These are phyloP conservation scores for Fraxinus paxiana DNA, from an alignment of 305 asterid species.

Conservation along the genomic window DNA sequence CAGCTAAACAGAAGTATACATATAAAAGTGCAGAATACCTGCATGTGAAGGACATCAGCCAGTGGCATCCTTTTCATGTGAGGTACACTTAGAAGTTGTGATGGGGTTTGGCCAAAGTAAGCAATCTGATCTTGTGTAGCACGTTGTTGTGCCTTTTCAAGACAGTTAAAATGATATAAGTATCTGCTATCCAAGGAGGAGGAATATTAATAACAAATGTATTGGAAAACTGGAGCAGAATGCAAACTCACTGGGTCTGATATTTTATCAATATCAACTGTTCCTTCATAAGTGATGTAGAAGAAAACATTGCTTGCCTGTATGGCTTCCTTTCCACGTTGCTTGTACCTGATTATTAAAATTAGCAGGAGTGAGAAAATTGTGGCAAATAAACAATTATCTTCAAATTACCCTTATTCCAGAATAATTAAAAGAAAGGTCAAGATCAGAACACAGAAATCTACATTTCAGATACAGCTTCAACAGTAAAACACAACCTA, in stretches of 20 bases:
- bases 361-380: constrained; percentile 14
- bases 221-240: constrained; percentile 16
- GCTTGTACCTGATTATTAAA: constrained; percentile 71
- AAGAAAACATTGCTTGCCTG: constrained; percentile 91
- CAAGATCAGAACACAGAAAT: neutral
- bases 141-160: constrained; percentile 76
- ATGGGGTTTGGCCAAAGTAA: constrained; percentile 98
- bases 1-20: neutral
- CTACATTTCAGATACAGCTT: constrained; percentile 14
- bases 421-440: constrained; percentile 3
- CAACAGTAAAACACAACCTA: constrained; percentile 28
- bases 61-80: constrained; percentile 85
- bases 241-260: constrained; percentile 68
- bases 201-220: constrained; percentile 16
- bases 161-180: constrained; percentile 24
- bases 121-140: constrained; percentile 99
- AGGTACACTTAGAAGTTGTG: constrained; percentile 88
- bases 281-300: constrained; percentile 94
- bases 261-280: constrained; percentile 96
- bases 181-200: constrained; percentile 11
- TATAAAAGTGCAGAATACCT: constrained; percentile 45
- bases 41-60: constrained; percentile 90
- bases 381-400: constrained; percentile 6
- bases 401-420: neutral
- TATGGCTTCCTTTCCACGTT: constrained; percentile 97